These are phyloP conservation scores for Nannizzia gypsea DNA, from an alignment of 2,329 filamentous ascomycete species.

Conservation along the genomic window DNA sequence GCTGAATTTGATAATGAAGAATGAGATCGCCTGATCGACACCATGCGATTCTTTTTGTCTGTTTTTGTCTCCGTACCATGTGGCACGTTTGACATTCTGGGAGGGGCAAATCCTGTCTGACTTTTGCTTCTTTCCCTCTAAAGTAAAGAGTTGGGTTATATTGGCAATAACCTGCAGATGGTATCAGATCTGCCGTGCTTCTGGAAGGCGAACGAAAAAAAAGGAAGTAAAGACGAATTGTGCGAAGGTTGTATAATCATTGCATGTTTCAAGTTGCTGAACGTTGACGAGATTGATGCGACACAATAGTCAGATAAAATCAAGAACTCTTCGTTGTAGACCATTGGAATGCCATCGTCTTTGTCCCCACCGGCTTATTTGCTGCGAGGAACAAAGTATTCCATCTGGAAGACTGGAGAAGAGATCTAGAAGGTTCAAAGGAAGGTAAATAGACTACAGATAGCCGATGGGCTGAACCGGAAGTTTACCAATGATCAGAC, in stretches of 20 bases:
- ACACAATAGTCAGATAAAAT: not conserved
- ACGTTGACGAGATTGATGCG: not conserved
- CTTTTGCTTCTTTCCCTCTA: not conserved
- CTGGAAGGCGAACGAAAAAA: not conserved
- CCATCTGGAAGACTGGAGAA: not conserved
- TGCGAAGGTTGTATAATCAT: too few species aligned
- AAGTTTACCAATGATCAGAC: not conserved
- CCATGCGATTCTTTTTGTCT: not conserved
- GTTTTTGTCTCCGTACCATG: not conserved
- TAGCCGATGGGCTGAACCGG: conserved; percentile 1
- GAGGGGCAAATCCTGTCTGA: not conserved
- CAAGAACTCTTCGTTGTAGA: not conserved
- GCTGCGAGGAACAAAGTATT: not conserved
- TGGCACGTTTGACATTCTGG: not conserved
- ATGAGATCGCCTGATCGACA: not conserved
- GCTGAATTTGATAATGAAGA: not conserved
- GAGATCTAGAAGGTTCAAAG: not conserved
- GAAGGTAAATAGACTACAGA: not conserved
- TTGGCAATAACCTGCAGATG: not conserved
- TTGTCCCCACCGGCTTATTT: not conserved
- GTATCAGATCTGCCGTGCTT: not conserved
- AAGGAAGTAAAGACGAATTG: too few species aligned
- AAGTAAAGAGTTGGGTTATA: not conserved
- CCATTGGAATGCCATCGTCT: not conserved
- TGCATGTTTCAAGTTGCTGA: not conserved